Percentiles rank a stretch among this genome's conserved stretches.
phyloP scores from a whole-genome alignment of 257 asterid species.

The Solanum tacnaense region DNA sequence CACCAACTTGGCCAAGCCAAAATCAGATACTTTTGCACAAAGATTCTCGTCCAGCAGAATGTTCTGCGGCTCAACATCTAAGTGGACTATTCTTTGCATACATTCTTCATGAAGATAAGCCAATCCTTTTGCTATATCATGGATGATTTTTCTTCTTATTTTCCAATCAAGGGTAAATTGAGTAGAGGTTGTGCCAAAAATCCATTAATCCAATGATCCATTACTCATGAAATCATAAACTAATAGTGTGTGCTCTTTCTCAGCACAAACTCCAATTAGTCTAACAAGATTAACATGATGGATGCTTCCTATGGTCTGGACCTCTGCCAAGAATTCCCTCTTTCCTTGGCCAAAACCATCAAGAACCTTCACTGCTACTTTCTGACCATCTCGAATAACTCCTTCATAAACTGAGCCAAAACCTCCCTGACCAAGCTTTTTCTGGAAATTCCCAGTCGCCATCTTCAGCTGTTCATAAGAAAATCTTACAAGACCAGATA shows the following conservation, averaged over 20 bases:
- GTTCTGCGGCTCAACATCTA: slow-evolving; percentile 18
- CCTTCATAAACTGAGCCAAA: slow-evolving; percentile 20
- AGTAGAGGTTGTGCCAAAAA: neutral
- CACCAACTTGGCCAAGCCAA: slow-evolving; percentile 19
- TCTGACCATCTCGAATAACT: slow-evolving; percentile 8
- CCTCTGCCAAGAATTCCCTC: slow-evolving; percentile 14
- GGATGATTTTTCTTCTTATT: slow-evolving; percentile 8
- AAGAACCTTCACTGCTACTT: slow-evolving; percentile 17
- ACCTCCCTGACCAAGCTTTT: slow-evolving; percentile 16
- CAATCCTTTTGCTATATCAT: slow-evolving; percentile 22
- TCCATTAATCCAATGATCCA: slow-evolving; percentile 23
- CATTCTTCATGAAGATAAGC: slow-evolving; percentile 22
- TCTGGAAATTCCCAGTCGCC: slow-evolving; percentile 7
- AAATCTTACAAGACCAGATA: slow-evolving; percentile 11
- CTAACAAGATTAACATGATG: slow-evolving; percentile 20
- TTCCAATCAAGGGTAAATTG: slow-evolving; percentile 4
- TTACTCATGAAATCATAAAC: slow-evolving; percentile 21
- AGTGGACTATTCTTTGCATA: slow-evolving; percentile 8
- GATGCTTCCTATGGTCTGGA: slow-evolving; percentile 15
- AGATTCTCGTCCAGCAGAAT: slow-evolving; percentile 14
- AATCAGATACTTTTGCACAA: slow-evolving; percentile 23
- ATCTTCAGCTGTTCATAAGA: slow-evolving; percentile 4
- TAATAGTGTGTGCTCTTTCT: slow-evolving; percentile 12
- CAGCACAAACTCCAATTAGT: slow-evolving; percentile 17
- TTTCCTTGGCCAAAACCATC: slow-evolving; percentile 20